Base-by-base conservation (phyloP, 2,329 filamentous ascomycete genomes). In the Rutstroemia sydowiana region DNA sequence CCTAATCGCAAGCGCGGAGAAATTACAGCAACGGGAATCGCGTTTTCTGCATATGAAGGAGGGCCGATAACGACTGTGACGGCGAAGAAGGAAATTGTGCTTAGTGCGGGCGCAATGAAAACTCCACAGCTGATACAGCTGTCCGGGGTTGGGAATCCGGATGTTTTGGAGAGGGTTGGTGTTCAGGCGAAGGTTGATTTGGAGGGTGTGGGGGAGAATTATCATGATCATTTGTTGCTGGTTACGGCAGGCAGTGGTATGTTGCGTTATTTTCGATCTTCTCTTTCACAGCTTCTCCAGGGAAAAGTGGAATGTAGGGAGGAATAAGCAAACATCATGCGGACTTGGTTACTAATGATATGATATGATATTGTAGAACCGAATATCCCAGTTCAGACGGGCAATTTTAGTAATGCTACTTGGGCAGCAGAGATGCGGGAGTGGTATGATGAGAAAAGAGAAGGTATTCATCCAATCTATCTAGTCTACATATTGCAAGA, bases 201-300 rank as follows among this genome's bases (percentile, higher is more conserved):
- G 2, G 69, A 71, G 1, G 70, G 69, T 1, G 72, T 75, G 5
- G 73, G 72, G 14, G 52, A 61, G 6, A 67, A 67, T 46, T 59
- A 66, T 9, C 65, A 67, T 49, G 66, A 68, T 48, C 66, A 68
- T 10, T 14, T 32, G 16, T 45, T 32, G 41, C 23, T 43, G 14
- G 4, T 4, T 5, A 2, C 21, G 10, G 10, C 5, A 26, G 2
- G 26, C 20, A 26, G n/a, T 9, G 26, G 41, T 43, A 30, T 26
- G 41, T 30, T 26, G 41, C n/a, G 9, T 18, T 26, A 16, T 26
- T 46, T 5, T 10, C 10, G 8, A 5, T 5, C 2, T 23, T n/a
- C 11, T 28, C 6, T 9, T 7, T 28, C 20, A 16, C 7, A 11
- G 16, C 4, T 20, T 37, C 16, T 46, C 2, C 26, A 3, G 8